phyloP scores from a whole-genome alignment of 2,329 filamentous ascomycete genomes.

The Epichloe amarillans region DNA sequence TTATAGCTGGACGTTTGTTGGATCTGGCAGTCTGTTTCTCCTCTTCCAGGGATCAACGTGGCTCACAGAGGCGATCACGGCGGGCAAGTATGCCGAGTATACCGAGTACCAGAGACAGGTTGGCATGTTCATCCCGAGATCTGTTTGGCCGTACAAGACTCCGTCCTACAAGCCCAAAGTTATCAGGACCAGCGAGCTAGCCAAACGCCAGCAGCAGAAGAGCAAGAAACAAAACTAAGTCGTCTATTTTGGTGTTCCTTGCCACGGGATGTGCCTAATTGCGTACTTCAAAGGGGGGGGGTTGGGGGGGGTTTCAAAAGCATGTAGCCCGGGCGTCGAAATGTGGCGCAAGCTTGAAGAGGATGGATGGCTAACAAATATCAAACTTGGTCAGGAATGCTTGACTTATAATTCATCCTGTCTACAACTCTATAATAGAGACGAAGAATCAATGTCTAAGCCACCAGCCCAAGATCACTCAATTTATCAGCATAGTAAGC shows the following conservation, averaged over 20 bases:
- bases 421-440: constrained; percentile 4
- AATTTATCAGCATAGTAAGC: constrained; percentile 74
- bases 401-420: not conserved
- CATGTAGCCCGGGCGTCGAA: not conserved
- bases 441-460: constrained; percentile 6
- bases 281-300: not conserved
- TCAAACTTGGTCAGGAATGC: not conserved
- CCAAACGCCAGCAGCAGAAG: constrained; percentile 28
- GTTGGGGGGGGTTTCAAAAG: not conserved
- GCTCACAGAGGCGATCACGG: constrained; percentile 72
- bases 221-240: constrained; percentile 24
- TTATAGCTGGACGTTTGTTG: constrained; percentile 67
- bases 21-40: constrained; percentile 54
- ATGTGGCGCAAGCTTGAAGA: not conserved
- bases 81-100: constrained; percentile 81
- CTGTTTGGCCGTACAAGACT: constrained; percentile 29
- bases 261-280: not conserved
- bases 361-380: not conserved
- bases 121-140: constrained; percentile 65
- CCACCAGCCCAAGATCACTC: constrained; percentile 49
- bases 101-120: constrained; percentile 69
- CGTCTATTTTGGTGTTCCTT: not conserved
- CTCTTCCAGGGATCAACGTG: constrained; percentile 84
- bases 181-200: constrained; percentile 37
- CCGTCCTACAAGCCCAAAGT: constrained; percentile 28